These are phyloP conservation scores for Botrytis paeoniae DNA, from an alignment of 2,329 filamentous ascomycete genomes.

Conservation along the genomic window DNA sequence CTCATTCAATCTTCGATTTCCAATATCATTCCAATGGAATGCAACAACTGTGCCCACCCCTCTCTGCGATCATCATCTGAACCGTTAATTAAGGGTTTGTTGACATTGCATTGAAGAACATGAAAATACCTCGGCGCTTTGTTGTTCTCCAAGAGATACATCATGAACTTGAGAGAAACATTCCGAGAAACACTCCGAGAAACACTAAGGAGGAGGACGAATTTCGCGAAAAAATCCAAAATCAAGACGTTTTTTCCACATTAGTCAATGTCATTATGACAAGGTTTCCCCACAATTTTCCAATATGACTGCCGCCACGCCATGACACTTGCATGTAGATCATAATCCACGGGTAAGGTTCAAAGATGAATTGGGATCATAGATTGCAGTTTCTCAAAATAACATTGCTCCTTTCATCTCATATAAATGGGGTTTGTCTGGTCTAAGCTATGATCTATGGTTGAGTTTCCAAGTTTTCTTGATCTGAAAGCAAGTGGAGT, in stretches of 20 bases:
- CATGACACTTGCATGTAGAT: not conserved
- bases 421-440: not conserved
- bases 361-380: not conserved
- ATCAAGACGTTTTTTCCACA: not conserved
- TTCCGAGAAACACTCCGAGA: no score
- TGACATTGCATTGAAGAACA: not conserved
- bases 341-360: not conserved
- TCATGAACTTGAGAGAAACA: not conserved
- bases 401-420: not conserved
- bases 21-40: not conserved
- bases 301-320: not conserved
- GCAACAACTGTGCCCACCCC: not conserved
- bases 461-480: no score
- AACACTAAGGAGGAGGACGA: not conserved
- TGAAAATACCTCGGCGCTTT: not conserved
- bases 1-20: not conserved
- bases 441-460: not conserved
- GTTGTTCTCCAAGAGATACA: not conserved
- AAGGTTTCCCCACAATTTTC: constrained; percentile 3
- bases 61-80: not conserved
- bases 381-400: not conserved
- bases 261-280: not conserved
- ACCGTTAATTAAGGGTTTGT: not conserved
- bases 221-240: not conserved
- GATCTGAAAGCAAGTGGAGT: not conserved